Conservation (phyloP, 2,329 filamentous ascomycete genomes). For the Aspergillus arachidicola region DNA sequence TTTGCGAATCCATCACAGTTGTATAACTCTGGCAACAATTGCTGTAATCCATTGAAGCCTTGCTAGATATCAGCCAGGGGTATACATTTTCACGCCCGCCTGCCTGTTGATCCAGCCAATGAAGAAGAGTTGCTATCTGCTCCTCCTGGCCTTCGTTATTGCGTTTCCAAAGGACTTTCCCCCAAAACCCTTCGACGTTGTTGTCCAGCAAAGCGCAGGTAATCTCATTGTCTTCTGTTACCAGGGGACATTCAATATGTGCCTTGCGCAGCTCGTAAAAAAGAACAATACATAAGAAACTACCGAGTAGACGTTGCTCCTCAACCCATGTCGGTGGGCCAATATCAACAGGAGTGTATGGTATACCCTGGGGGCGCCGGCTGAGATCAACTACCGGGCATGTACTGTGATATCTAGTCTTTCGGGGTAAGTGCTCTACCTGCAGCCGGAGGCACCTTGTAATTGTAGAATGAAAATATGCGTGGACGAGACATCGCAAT, state of each 20-base stretch:
- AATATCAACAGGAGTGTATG: conserved; percentile 8
- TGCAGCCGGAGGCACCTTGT: conserved; percentile 1
- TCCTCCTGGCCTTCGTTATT: not conserved
- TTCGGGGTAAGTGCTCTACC: conserved; percentile 5
- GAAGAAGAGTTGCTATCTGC: conserved; percentile 7
- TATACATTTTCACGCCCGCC: conserved; percentile 1
- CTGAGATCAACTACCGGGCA: not conserved
- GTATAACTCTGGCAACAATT: too few relatives aligned
- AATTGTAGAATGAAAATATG: conserved; percentile 9
- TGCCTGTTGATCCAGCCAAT: conserved; percentile 8
- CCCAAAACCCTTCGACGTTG: conserved; percentile 10
- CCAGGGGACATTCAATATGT: not conserved
- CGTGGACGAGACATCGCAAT: conserved; percentile 4
- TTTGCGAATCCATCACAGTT: too few relatives aligned
- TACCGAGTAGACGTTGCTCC: conserved; percentile 8
- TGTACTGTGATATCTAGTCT: not conserved
- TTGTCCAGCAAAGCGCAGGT: not conserved
- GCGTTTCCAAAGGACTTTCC: not conserved
- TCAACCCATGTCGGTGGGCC: conserved; percentile 2
- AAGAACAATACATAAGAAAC: conserved; percentile 7
- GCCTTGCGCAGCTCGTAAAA: conserved; percentile 7
- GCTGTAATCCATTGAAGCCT: not conserved
- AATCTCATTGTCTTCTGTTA: not conserved
- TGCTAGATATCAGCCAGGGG: conserved; percentile 6
- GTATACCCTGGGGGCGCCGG: conserved; percentile 5